Evolutionary conservation across 2,329 filamentous ascomycete species (phyloP).

Genomic region (Byssochlamys sp.): DNA sequence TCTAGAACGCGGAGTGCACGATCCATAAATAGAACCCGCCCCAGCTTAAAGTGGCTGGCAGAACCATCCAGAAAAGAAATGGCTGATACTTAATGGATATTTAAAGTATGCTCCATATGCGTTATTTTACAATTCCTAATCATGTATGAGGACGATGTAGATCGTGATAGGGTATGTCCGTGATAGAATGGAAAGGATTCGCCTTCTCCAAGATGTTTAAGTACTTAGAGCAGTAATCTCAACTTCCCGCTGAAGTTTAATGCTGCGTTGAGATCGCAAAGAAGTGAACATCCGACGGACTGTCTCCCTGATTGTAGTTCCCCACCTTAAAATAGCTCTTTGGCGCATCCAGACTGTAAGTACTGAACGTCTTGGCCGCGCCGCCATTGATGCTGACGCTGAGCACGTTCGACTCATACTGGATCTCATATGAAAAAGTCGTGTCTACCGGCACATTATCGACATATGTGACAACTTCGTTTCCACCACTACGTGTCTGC

Average conservation of each 20-base stretch:
- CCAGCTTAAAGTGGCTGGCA: not conserved
- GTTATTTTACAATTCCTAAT: not conserved
- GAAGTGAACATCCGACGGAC: not conserved
- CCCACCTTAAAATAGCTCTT: constrained; percentile 32
- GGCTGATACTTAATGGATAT: not conserved
- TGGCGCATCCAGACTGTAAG: constrained; percentile 20
- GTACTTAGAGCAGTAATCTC: not conserved
- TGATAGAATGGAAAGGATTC: not conserved
- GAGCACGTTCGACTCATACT: constrained; percentile 26
- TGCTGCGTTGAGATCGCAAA: not conserved
- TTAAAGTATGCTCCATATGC: not conserved
- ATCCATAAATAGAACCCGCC: not conserved
- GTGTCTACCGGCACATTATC: constrained; percentile 23
- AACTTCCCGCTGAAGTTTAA: not conserved
- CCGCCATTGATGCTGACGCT: constrained; percentile 23
- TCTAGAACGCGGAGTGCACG: not conserved
- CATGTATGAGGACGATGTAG: not conserved
- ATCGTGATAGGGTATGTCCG: not conserved
- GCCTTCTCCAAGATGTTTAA: not conserved
- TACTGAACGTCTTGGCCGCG: constrained; percentile 14
- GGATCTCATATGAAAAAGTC: constrained; percentile 30
- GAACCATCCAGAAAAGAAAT: not conserved
- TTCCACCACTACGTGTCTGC: constrained; percentile 24
- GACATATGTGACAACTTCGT: constrained; percentile 21
- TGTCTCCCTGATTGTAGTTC: constrained; percentile 29